These are phyloP conservation scores for Penicillium simplicissimum DNA, from an alignment of 495 filamentous ascomycete genomes.

Conservation along the genomic window DNA sequence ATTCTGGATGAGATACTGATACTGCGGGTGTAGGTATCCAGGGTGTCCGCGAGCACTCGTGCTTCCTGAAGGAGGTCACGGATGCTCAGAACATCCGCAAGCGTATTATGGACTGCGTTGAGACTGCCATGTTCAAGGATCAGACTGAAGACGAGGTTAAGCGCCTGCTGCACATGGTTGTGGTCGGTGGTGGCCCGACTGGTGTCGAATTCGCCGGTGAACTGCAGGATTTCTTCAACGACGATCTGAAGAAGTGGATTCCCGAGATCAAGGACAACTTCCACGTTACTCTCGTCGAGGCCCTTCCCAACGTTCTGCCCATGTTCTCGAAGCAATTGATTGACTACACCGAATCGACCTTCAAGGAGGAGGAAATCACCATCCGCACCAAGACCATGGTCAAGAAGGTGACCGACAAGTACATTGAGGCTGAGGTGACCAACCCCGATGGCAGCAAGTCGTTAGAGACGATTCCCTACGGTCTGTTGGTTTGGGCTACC, in stretches of 20 bases:
- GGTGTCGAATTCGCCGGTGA: constrained; percentile 98
- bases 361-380: constrained; percentile 96
- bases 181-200: constrained; percentile 96
- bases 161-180: constrained; percentile 97
- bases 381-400: constrained; percentile 99
- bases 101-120: constrained; percentile 99
- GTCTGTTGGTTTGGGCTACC: constrained; percentile 96
- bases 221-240: constrained; percentile 97
- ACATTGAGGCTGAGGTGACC: constrained; percentile 86
- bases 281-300: constrained; percentile 95
- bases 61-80: constrained; percentile 96
- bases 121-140: constrained; percentile 98
- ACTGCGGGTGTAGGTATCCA: constrained; percentile 63
- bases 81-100: constrained; percentile 96
- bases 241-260: constrained; percentile 96
- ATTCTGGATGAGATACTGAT: constrained; percentile 13
- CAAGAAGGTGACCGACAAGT: constrained; percentile 93
- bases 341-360: constrained; percentile 97
- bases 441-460: constrained; percentile 85
- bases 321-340: constrained; percentile 99
- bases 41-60: constrained; percentile 91
- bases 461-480: constrained; percentile 82
- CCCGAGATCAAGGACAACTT: constrained; percentile 93
- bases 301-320: constrained; percentile 95
- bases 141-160: constrained; percentile 87